These are phyloP conservation scores for Penicillium olsonii DNA, from an alignment of 2,329 filamentous ascomycete species.

Conservation along the genomic window DNA sequence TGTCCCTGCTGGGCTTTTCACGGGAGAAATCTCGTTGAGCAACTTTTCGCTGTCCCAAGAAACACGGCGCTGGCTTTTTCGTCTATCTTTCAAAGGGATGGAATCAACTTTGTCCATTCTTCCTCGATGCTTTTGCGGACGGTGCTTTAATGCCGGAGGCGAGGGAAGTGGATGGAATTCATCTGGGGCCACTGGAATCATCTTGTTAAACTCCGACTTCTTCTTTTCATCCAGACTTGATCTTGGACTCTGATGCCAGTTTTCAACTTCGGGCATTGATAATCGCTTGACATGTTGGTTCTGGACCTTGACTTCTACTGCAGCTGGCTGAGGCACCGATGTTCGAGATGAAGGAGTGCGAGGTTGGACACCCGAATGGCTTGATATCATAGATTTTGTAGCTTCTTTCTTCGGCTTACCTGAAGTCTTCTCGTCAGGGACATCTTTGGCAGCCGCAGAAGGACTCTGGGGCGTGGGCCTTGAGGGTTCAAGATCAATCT, in stretches of 20 bases:
- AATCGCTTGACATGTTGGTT: conserved; percentile 43
- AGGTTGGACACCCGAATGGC: conserved; percentile 13
- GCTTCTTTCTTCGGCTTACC: conserved; percentile 10
- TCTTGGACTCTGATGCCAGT: conserved; percentile 36
- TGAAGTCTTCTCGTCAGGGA: neutral
- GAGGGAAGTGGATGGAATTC: conserved; percentile 35
- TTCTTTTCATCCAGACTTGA: conserved; percentile 35
- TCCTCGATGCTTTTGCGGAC: conserved; percentile 41
- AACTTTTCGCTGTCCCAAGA: conserved; percentile 43
- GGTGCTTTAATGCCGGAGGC: conserved; percentile 43
- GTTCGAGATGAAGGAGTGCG: conserved; percentile 34
- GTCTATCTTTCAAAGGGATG: conserved; percentile 19
- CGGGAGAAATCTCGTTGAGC: conserved; percentile 28
- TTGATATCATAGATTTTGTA: conserved; percentile 8
- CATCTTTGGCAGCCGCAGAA: conserved; percentile 3
- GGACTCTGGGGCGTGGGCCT: neutral
- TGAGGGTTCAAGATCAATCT: neutral
- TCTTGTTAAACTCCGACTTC: conserved; percentile 34
- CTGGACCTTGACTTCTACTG: conserved; percentile 40
- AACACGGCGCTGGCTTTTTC: conserved; percentile 36
- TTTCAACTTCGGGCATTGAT: conserved; percentile 41
- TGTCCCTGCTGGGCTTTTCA: conserved; percentile 12
- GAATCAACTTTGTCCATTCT: conserved; percentile 26
- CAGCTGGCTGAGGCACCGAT: conserved; percentile 28
- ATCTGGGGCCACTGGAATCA: conserved; percentile 32